Evolutionary conservation across 176 grass and related monocot species (phyloP).

Genomic region (Tillandsia fasciculata): DNA sequence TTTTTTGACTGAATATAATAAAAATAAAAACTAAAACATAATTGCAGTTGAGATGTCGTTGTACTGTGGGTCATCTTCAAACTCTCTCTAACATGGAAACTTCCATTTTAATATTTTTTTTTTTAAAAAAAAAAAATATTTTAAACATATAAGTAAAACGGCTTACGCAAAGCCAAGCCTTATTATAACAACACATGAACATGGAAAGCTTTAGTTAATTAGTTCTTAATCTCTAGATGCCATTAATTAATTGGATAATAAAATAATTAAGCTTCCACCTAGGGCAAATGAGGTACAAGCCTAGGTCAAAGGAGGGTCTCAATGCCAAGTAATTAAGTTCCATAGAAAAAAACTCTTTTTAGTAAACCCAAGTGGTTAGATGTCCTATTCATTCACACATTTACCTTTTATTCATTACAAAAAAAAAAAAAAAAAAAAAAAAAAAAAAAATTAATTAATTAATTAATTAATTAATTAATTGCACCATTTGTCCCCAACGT

Average conservation of each 20-base stretch:
- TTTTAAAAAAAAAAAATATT: neutral
- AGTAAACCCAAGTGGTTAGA: neutral
- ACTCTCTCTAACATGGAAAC: neutral
- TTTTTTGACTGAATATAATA: no score
- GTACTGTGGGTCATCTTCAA: neutral
- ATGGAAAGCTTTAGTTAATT: no score
- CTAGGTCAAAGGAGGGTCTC: neutral
- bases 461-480: no score
- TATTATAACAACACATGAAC: no score
- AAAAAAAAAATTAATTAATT: no score
- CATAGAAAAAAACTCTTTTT: neutral
- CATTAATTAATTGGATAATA: no score
- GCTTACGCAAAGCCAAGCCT: no score
- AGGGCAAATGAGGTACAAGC: neutral
- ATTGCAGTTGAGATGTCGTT: neutral
- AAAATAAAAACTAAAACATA: neutral
- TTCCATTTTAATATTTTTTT: neutral
- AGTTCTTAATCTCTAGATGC: no score
- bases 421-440: no score
- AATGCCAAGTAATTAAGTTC: neutral
- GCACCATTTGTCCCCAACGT: no score
- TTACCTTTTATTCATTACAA: no score
- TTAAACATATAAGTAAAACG: neutral
- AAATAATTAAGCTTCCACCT: neutral
- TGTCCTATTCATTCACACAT: neutral